Base-by-base conservation (phyloP, 768 basidiomycete genomes). In the Chiua virens region DNA sequence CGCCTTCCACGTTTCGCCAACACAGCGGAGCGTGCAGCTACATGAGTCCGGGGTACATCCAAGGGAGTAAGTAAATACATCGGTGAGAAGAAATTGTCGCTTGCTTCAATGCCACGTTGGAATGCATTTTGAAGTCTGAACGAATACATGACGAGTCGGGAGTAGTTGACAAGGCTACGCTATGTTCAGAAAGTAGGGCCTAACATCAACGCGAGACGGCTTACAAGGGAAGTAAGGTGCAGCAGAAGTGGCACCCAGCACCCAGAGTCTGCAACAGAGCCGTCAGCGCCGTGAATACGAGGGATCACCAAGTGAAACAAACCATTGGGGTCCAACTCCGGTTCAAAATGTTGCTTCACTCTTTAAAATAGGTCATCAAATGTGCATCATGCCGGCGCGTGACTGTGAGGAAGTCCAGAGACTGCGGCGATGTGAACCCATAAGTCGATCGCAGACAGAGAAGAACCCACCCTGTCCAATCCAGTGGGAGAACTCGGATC, bases 71-170 rank as follows among this genome's bases (percentile, higher is more conserved):
- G 15, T 2, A 46, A 2, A 49, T 18, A 85, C 89, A 75, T 83
- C 86, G 49, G 74, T 79, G 54, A 90, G 83, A 66, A 86, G 20
- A 89, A 61, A 17, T 81, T 68, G 64, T 89, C 87, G 2, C 76
- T 77, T 1, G 75, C 67, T 54, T 82, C 75, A 25, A 88, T 78
- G 1, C 87, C 86, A 8, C 85, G 79, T 56, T 85, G 80, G 66
- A 81, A 89, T 2, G 88, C 88, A 58, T 90, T 85, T 56, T 92
- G 89, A 71, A 91, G 91, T 5, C 87, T 88, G 59, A 92, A 91
- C 0, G 89, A 91, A 61, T 81, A 89, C 87, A 91, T 89, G 43
- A 92, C 89, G 11, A 92, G 80, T 14, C 89, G 77, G 32, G 87
- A 87, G 60, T 91, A 92, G 25, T 74, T 80, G 50, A 86, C 84